Evolutionary conservation across 805 yeast genomes (phyloP).

Genomic region (Zygotorulaspora danielsina): DNA sequence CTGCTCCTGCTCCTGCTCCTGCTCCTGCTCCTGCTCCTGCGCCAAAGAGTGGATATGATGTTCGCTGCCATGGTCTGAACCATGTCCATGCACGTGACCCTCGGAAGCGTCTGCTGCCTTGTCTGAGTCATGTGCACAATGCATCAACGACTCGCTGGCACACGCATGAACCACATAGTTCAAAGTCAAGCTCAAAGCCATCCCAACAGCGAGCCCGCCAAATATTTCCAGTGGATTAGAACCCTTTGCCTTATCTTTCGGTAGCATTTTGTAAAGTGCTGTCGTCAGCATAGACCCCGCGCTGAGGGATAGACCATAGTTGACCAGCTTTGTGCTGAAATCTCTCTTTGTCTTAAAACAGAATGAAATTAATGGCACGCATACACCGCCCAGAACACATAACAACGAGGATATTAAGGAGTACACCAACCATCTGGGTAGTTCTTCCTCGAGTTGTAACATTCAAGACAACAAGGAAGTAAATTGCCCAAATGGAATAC

Average conservation of each 20-base stretch:
- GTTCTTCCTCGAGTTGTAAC: neutral
- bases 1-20: neutral
- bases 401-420: constrained; percentile 60
- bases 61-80: no score
- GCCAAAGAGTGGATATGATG: no score
- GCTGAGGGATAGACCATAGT: constrained; percentile 70
- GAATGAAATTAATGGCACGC: constrained; percentile 42
- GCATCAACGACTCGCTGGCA: constrained; percentile 80
- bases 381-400: constrained; percentile 65
- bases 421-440: constrained; percentile 33
- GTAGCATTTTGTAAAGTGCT: constrained; percentile 70
- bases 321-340: constrained; percentile 54
- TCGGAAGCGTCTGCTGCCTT: constrained; percentile 21
- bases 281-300: constrained; percentile 82
- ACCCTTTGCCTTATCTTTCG: constrained; percentile 45
- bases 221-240: constrained; percentile 43
- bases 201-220: constrained; percentile 51
- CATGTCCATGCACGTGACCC: no score
- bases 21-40: no score
- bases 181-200: constrained; percentile 51
- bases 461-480: neutral
- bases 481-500: no score
- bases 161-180: constrained; percentile 65
- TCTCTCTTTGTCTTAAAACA: constrained; percentile 16
- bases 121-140: constrained; percentile 66